phyloP scores from a whole-genome alignment of 2,329 filamentous ascomycete genomes.

The Trichoderma brevicompactum region DNA sequence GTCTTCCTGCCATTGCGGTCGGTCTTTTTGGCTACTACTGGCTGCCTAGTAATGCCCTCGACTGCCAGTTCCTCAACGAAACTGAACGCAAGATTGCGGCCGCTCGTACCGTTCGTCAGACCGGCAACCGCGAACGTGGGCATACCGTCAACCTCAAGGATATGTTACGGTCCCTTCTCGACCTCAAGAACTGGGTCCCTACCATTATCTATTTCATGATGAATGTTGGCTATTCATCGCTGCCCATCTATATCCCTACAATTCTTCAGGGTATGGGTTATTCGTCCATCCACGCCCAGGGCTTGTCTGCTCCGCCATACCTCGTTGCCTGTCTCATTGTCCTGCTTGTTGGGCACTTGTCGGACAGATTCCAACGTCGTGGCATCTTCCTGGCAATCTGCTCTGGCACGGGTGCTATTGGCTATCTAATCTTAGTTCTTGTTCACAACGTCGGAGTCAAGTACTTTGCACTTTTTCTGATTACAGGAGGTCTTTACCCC shows the following conservation, averaged over 20 bases:
- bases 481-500: conserved; percentile 59
- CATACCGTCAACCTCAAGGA: conserved; percentile 49
- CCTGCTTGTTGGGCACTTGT: conserved; percentile 63
- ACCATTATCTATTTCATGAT: conserved; percentile 49
- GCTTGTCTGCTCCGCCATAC: conserved; percentile 72
- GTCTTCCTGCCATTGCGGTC: conserved; percentile 48
- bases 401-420: conserved; percentile 61
- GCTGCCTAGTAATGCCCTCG: conserved; percentile 56
- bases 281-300: conserved; percentile 68
- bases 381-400: conserved; percentile 62
- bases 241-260: conserved; percentile 67
- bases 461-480: conserved; percentile 54
- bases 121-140: conserved; percentile 53
- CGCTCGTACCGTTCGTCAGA: conserved; percentile 54
- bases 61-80: conserved; percentile 58
- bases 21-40: conserved; percentile 59
- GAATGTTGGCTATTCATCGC: conserved; percentile 42
- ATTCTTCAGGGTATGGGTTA: conserved; percentile 71
- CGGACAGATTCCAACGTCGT: conserved; percentile 68
- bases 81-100: conserved; percentile 60
- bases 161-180: conserved; percentile 50
- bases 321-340: conserved; percentile 68
- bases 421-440: conserved; percentile 68
- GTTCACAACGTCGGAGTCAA: conserved; percentile 49
- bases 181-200: conserved; percentile 56